Conservation (phyloP, 306 rosid genomes). For the Lablab purpureus region DNA sequence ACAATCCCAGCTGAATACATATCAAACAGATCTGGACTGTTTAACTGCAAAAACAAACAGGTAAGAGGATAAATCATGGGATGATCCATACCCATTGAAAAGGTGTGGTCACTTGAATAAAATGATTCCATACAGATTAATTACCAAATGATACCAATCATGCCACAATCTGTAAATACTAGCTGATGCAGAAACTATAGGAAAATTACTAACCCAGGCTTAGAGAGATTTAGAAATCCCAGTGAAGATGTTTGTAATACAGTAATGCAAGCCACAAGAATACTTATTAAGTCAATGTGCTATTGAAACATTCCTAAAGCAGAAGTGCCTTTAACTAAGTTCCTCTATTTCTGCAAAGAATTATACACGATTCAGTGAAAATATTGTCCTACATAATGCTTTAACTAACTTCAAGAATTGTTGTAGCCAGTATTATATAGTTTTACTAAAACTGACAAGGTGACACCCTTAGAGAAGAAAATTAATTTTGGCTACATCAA, state of each 20-base stretch:
- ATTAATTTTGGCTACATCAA: slow-evolving; percentile 9
- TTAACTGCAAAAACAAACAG: slow-evolving; percentile 59
- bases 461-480: not conserved
- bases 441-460: not conserved
- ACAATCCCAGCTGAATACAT: slow-evolving; percentile 87
- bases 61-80: not conserved
- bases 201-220: not conserved
- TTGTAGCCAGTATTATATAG: not conserved
- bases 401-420: not conserved
- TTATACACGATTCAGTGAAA: not conserved
- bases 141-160: not conserved
- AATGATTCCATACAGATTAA: slow-evolving; percentile 31
- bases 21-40: slow-evolving; percentile 84
- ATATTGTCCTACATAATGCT: not conserved
- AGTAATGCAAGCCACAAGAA: not conserved
- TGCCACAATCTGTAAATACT: slow-evolving; percentile 31
- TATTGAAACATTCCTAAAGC: not conserved
- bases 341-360: not conserved
- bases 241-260: not conserved
- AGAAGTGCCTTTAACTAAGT: not conserved
- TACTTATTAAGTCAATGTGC: not conserved
- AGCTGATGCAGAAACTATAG: slow-evolving; percentile 11
- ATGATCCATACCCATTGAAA: slow-evolving; percentile 20
- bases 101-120: not conserved
- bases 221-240: not conserved